Evolutionary conservation across 2,329 filamentous ascomycete genomes (phyloP), one percentile per base, ranked within the genome.

Genomic region (Colletotrichum sp.): DNA sequence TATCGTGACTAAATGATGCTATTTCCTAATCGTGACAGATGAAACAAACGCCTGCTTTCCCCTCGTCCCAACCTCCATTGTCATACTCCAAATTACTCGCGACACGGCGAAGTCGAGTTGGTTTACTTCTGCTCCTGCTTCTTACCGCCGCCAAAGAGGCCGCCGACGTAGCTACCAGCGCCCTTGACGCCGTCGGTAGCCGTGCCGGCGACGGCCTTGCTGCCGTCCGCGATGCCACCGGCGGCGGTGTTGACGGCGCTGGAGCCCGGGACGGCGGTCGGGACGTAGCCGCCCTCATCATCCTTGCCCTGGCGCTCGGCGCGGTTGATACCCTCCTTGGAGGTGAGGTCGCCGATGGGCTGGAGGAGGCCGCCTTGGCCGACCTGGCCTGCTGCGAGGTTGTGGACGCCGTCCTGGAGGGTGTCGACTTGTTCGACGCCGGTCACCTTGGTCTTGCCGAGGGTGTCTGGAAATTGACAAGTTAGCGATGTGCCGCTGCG

Each of bases 371-470:
- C 94, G 76, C 92, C 93, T 79, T 94, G 89, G 60, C 93, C 93
- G 30, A 95, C 83, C 79, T 94, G 93, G 39, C 90, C 89, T 3
- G 88, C 87, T 10, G 89, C 92, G 70, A 93, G 87, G 83, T 88
- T 87, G 86, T 94, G 86, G 39, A 93, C 89, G 80, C 89, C 90
- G 83, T 94, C 93, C 84, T 95, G 93, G 43, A 94, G 87, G 58
- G 86, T 91, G 84, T 94, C 91, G 84, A 94, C 89, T 82, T 93
- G 92, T 22, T 90, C 83, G 80, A 94, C 82, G 82, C 91, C 91
- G 13, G 93, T 94, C 55, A 95, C 85, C 83, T 95, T 95, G 77
- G 92, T 90, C 83, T 94, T 92, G 85, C 89, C 87, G 76, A 95
- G 91, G 77, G 89, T 88, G 75, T 94, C 93, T 94, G 79, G 71